A percentile compares a stretch with the other conserved stretches of the same genome.
These are phyloP conservation scores for Claviceps cyperi DNA, from an alignment of 2,329 filamentous ascomycete species.

Conservation along the genomic window DNA sequence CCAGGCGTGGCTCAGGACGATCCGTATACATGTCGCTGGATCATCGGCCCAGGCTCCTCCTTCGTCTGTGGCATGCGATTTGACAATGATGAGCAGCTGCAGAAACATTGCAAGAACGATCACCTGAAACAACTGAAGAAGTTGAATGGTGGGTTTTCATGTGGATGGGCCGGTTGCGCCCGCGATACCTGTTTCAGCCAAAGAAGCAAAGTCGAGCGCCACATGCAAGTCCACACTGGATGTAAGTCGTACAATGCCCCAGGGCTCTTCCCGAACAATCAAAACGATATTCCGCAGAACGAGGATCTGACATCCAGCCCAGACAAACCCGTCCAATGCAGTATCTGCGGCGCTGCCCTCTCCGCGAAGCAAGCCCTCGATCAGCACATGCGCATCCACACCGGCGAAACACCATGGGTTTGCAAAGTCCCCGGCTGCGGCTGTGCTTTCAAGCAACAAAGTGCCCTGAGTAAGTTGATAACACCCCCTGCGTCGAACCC, in stretches of 20 bases:
- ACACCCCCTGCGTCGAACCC: not conserved
- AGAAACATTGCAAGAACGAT: conserved; percentile 36
- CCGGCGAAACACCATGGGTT: conserved; percentile 47
- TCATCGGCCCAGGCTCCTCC: conserved; percentile 7
- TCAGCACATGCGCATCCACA: conserved; percentile 54
- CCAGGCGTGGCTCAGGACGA: conserved; percentile 10
- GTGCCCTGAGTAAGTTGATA: conserved; percentile 42
- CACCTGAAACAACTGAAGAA: conserved; percentile 35
- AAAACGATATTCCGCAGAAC: not conserved
- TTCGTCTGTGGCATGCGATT: conserved; percentile 22
- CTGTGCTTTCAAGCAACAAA: conserved; percentile 52
- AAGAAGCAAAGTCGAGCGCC: conserved; percentile 48
- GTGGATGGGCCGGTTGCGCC: conserved; percentile 41
- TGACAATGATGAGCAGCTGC: conserved; percentile 32
- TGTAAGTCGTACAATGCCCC: conserved; percentile 28
- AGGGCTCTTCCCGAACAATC: too few species aligned
- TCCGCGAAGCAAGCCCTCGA: conserved; percentile 54
- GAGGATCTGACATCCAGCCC: not conserved
- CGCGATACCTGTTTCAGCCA: conserved; percentile 41
- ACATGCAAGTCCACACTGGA: conserved; percentile 51
- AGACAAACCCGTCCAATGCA: conserved; percentile 47
- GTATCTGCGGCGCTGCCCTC: conserved; percentile 40
- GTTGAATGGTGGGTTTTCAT: conserved; percentile 32
- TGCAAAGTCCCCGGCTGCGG: conserved; percentile 36
- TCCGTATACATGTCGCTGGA: conserved; percentile 22